Percentiles rank a stretch among this genome's conserved stretches.
Conservation (phyloP, 768 basidiomycete species). For the Pleurotus citrinopileatus region DNA sequence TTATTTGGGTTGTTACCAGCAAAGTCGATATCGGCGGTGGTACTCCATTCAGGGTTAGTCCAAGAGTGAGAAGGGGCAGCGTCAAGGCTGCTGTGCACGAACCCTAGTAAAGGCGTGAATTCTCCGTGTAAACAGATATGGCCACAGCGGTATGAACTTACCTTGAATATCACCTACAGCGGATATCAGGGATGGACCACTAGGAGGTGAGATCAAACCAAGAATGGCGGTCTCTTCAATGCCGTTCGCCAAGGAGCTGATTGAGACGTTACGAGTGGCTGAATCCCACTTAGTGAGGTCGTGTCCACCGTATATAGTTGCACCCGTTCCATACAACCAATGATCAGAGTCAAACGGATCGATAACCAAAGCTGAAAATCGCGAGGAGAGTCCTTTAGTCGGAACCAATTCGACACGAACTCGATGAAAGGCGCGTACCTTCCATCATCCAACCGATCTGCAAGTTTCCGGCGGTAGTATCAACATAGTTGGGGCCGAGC, state of each 20-base stretch:
- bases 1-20: slow-evolving; percentile 37
- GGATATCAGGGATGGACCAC: slow-evolving; percentile 31
- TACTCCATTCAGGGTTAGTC: slow-evolving; percentile 33
- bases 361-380: slow-evolving; percentile 25
- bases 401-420: not conserved
- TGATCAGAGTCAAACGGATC: slow-evolving; percentile 45
- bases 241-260: slow-evolving; percentile 39
- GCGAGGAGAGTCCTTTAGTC: not conserved
- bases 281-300: slow-evolving; percentile 39
- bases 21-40: slow-evolving; percentile 37
- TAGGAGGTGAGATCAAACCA: slow-evolving; percentile 38
- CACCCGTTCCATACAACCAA: slow-evolving; percentile 44
- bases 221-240: slow-evolving; percentile 38
- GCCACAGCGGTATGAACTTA: slow-evolving; percentile 8
- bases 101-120: too few species aligned
- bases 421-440: slow-evolving; percentile 14
- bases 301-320: slow-evolving; percentile 38
- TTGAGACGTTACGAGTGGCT: slow-evolving; percentile 31
- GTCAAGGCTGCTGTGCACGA: slow-evolving; percentile 34
- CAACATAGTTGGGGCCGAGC: slow-evolving; percentile 30
- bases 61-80: slow-evolving; percentile 28
- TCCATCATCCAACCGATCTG: slow-evolving; percentile 47
- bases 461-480: slow-evolving; percentile 20
- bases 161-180: slow-evolving; percentile 35
- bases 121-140: too few species aligned